phyloP scores from a whole-genome alignment of 164 flowering plant species.

The Magnolia kwangsiensis region DNA sequence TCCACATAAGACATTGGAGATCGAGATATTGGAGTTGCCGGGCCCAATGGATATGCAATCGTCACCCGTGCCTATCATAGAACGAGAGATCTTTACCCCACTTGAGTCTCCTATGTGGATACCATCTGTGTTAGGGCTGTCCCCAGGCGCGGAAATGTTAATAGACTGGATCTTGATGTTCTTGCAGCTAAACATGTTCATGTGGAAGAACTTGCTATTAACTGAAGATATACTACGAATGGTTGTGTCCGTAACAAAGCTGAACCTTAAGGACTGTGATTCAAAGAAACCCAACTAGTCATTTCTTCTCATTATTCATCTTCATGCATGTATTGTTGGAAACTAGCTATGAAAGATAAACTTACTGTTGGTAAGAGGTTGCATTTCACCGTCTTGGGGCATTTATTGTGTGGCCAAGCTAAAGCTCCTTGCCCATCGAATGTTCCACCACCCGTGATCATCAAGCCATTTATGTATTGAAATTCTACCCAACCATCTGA shows the following conservation, averaged over 20 bases:
- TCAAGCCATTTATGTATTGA: constrained; percentile 21
- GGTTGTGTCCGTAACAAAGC: constrained; percentile 21
- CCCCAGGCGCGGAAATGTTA: constrained; percentile 3
- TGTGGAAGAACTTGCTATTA: constrained; percentile 38
- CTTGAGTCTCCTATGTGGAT: constrained; percentile 19
- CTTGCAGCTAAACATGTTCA: constrained; percentile 24
- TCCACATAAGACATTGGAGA: constrained; percentile 29
- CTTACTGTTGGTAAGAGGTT: constrained; percentile 36
- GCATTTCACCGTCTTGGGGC: constrained; percentile 18
- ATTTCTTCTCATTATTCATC: no score
- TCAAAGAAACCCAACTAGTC: neutral
- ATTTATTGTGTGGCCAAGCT: constrained; percentile 35
- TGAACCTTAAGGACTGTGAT: constrained; percentile 26
- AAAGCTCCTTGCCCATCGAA: constrained; percentile 47
- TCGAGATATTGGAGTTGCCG: constrained; percentile 20
- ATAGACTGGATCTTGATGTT: constrained; percentile 13
- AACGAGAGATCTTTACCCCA: constrained; percentile 3
- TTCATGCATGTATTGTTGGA: neutral
- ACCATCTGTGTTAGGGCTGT: constrained; percentile 27
- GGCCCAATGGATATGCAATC: constrained; percentile 42
- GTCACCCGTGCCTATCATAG: constrained; percentile 20
- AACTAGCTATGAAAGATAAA: neutral
- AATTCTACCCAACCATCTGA: constrained; percentile 40
- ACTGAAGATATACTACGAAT: constrained; percentile 19
- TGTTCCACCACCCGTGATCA: constrained; percentile 38